Conservation (phyloP, 2,329 filamentous ascomycete species). For the Stemphylium beticola region DNA sequence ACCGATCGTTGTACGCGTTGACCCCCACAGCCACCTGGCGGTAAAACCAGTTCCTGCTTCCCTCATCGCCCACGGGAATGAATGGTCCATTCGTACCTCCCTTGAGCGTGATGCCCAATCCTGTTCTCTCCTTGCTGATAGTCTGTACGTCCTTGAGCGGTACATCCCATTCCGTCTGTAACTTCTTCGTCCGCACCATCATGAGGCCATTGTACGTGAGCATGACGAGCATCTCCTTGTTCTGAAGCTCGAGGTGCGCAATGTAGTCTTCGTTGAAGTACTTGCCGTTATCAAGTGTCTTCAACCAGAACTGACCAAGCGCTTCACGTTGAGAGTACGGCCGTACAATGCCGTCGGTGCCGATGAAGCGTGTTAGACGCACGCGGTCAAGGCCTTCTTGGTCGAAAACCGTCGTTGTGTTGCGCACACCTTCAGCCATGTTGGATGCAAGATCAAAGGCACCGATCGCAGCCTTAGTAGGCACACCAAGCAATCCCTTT, state of each 20-base stretch:
- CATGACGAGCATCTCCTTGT: slow-evolving; percentile 83
- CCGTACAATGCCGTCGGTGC: slow-evolving; percentile 88
- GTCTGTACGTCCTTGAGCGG: slow-evolving; percentile 95
- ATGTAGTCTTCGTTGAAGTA: slow-evolving; percentile 99
- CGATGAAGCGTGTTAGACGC: slow-evolving; percentile 90
- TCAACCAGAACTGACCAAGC: slow-evolving; percentile 97
- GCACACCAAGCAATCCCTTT: slow-evolving; percentile 91
- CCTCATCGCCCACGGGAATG: slow-evolving; percentile 90
- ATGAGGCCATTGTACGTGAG: slow-evolving; percentile 73
- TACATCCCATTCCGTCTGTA: slow-evolving; percentile 94
- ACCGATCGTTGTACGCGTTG: slow-evolving; percentile 71
- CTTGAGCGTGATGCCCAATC: slow-evolving; percentile 84
- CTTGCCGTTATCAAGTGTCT: slow-evolving; percentile 95
- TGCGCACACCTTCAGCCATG: slow-evolving; percentile 95
- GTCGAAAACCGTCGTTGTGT: slow-evolving; percentile 98
- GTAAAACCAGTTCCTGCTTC: slow-evolving; percentile 70
- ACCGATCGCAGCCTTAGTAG: slow-evolving; percentile 95
- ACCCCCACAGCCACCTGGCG: slow-evolving; percentile 70
- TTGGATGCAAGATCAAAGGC: slow-evolving; percentile 97
- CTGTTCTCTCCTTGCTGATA: slow-evolving; percentile 94
- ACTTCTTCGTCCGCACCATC: slow-evolving; percentile 82
- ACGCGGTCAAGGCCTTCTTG: slow-evolving; percentile 92
- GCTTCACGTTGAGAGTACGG: slow-evolving; percentile 95
- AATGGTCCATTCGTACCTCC: slow-evolving; percentile 94
- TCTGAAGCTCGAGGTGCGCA: slow-evolving; percentile 89